Conservation (phyloP, 495 filamentous ascomycete genomes). For the Pseudoneurospora amorphoporcata region DNA sequence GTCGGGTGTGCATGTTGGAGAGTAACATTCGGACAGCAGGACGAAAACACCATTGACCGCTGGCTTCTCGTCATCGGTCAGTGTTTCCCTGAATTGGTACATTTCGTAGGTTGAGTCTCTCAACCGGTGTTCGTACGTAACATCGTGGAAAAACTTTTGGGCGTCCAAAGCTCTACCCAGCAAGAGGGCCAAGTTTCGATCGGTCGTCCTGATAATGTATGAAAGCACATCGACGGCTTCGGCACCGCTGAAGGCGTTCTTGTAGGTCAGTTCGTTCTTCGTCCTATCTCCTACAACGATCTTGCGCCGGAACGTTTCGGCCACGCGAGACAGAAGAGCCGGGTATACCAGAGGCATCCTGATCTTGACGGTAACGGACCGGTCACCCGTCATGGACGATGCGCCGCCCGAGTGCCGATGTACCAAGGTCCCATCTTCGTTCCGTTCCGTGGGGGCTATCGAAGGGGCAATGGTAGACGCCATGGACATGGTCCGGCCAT, state of each 20-base stretch:
- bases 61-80: constrained; percentile 72
- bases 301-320: constrained; percentile 79
- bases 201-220: constrained; percentile 91
- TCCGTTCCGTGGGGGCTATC: constrained; percentile 21
- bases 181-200: constrained; percentile 87
- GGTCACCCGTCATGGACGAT: constrained; percentile 38
- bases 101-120: constrained; percentile 85
- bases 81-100: constrained; percentile 91
- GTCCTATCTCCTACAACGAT: constrained; percentile 73
- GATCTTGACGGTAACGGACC: constrained; percentile 41
- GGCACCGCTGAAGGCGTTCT: constrained; percentile 86
- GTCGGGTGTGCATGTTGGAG: constrained; percentile 90
- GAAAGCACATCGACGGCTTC: constrained; percentile 93
- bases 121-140: constrained; percentile 92
- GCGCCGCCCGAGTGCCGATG: constrained; percentile 32
- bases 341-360: constrained; percentile 80
- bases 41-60: constrained; percentile 97
- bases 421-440: constrained; percentile 31
- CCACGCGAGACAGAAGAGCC: constrained; percentile 81
- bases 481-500: constrained; percentile 70
- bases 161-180: constrained; percentile 92
- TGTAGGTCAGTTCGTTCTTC: constrained; percentile 96
- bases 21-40: constrained; percentile 92
- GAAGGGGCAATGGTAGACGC: constrained; percentile 51
- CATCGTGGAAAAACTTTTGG: constrained; percentile 99